These are phyloP conservation scores for Didymella pomorum DNA, from an alignment of 2,329 filamentous ascomycete genomes.

Conservation along the genomic window DNA sequence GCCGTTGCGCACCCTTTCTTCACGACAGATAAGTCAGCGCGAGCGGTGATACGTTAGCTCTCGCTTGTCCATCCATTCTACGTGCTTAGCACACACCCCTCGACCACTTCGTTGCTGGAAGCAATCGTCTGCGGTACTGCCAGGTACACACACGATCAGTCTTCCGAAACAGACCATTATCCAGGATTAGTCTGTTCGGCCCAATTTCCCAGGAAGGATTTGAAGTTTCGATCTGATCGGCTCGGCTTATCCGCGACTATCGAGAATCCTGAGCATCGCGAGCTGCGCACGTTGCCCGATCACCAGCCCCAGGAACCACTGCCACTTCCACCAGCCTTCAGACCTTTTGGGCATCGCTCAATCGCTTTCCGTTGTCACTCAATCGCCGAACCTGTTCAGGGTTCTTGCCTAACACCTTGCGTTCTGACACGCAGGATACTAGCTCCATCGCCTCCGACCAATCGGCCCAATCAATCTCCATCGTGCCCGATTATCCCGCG, in stretches of 20 bases:
- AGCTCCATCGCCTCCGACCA: conserved; percentile 28
- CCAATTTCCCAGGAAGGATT: conserved; percentile 1
- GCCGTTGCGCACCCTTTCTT: not conserved
- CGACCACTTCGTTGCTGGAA: conserved; percentile 11
- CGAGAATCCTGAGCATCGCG: conserved; percentile 27
- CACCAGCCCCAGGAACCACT: conserved; percentile 19
- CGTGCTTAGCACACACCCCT: conserved; percentile 11
- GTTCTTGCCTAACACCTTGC: conserved; percentile 28
- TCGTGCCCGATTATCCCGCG: conserved; percentile 32
- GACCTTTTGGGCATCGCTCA: not conserved
- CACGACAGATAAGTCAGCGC: conserved; percentile 1
- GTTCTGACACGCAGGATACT: conserved; percentile 27
- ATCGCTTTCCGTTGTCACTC: conserved; percentile 24
- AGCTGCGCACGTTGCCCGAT: conserved; percentile 25
- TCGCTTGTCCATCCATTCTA: not conserved
- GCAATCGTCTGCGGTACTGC: conserved; percentile 26
- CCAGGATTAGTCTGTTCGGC: conserved; percentile 1
- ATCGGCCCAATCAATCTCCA: conserved; percentile 39
- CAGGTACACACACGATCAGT: conserved; percentile 23
- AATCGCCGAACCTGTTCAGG: conserved; percentile 31
- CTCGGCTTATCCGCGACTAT: conserved; percentile 20
- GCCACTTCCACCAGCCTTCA: not conserved
- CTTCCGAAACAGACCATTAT: conserved; percentile 11
- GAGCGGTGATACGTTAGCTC: conserved; percentile 14
- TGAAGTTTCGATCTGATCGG: conserved; percentile 20